Conservation (phyloP, 805 yeast genomes). For the Metschnikowia continentalis region DNA sequence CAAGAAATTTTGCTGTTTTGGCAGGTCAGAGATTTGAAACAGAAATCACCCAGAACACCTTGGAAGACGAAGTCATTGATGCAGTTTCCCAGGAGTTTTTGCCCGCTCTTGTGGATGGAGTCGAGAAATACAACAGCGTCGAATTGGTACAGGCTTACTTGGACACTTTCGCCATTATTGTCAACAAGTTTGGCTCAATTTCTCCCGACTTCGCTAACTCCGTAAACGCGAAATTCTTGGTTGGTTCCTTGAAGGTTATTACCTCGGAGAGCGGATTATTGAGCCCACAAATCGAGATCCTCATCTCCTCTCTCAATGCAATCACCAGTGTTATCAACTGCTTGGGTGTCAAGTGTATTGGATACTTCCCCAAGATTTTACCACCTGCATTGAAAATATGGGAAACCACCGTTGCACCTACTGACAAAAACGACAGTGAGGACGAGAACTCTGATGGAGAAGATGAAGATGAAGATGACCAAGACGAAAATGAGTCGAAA, state of each 20-base stretch:
- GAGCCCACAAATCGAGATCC: conserved; percentile 54
- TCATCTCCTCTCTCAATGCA: conserved; percentile 69
- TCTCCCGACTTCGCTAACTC: conserved; percentile 26
- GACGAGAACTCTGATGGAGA: conserved; percentile 15
- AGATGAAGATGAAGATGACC: conserved; percentile 20
- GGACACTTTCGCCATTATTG: conserved; percentile 60
- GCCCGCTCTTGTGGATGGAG: conserved; percentile 44
- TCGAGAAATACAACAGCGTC: conserved; percentile 31
- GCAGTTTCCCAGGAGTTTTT: conserved; percentile 51
- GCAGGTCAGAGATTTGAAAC: conserved; percentile 64
- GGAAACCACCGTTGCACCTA: conserved; percentile 27
- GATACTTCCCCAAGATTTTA: conserved; percentile 78
- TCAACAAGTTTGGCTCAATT: conserved; percentile 53
- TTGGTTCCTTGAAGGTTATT: conserved; percentile 46
- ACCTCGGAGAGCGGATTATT: conserved; percentile 51
- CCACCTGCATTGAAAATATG: conserved; percentile 68
- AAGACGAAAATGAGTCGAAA: conserved; percentile 23
- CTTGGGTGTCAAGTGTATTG: conserved; percentile 82
- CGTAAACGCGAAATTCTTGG: conserved; percentile 44
- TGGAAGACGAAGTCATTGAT: conserved; percentile 42
- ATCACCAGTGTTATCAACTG: conserved; percentile 66
- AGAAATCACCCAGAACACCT: conserved; percentile 48
- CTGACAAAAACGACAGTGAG: conserved; percentile 20
- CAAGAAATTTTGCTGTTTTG: conserved; percentile 58
- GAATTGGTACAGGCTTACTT: conserved; percentile 65